Conservation (phyloP, 495 filamentous ascomycete genomes). For the Sporormia fimetaria region DNA sequence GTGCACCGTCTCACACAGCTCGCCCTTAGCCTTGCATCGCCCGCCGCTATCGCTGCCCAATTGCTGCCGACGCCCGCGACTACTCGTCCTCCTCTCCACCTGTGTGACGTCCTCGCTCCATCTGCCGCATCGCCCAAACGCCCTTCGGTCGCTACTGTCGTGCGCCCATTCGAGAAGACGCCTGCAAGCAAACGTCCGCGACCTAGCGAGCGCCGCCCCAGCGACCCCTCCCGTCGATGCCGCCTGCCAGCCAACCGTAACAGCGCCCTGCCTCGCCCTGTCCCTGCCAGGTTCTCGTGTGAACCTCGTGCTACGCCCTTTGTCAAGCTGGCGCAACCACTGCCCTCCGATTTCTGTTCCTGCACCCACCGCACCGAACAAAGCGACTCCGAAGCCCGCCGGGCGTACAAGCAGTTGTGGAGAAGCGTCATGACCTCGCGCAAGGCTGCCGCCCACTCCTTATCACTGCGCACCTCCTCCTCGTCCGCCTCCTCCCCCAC, state of each 20-base stretch:
- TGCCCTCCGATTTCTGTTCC: slow-evolving; percentile 16
- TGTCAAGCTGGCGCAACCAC: slow-evolving; percentile 26
- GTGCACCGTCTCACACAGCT: not conserved
- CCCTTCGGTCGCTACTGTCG: slow-evolving; percentile 4
- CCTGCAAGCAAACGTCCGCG: slow-evolving; percentile 18
- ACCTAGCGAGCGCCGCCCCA: slow-evolving; percentile 2
- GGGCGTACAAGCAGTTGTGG: slow-evolving; percentile 23
- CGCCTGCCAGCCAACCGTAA: slow-evolving; percentile 2
- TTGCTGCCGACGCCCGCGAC: no score
- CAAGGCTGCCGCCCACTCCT: slow-evolving; percentile 9
- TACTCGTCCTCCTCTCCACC: no score
- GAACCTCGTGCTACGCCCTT: slow-evolving; percentile 15
- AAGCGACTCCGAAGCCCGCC: slow-evolving; percentile 14
- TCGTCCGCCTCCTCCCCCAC: slow-evolving; percentile 24
- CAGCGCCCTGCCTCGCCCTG: slow-evolving; percentile 6
- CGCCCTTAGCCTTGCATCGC: not conserved
- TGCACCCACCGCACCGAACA: slow-evolving; percentile 17
- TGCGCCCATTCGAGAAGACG: slow-evolving; percentile 18
- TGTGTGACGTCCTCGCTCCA: no score
- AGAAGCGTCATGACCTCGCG: slow-evolving; percentile 25
- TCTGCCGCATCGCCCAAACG: no score
- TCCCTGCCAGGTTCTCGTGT: slow-evolving; percentile 16
- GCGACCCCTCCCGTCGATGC: slow-evolving; percentile 9
- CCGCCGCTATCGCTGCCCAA: not conserved
- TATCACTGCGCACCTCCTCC: slow-evolving; percentile 21